Evolutionary conservation across 1,139 yeast genomes (phyloP), one percentile per base, ranked within the genome.

Genomic region (Nakaseomyces sp.): DNA sequence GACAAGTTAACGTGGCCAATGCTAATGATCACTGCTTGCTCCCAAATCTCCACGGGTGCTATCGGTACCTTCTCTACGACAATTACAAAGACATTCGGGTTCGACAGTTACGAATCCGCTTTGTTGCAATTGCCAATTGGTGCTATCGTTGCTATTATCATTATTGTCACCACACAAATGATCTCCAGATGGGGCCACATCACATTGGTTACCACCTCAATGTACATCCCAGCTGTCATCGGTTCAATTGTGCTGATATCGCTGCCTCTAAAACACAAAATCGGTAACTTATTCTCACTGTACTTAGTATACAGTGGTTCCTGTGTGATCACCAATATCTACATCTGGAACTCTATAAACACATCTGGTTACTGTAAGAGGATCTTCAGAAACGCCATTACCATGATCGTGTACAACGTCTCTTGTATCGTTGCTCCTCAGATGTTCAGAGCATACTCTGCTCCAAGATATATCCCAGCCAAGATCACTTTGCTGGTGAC

Each of bases 381-480:
- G 58, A 64, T 76, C 40, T 74, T 79, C 5, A 73, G 76, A 24
- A 79, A 75, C 58, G 83, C 83, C 1, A 56, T 77, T 25, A 71
- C 73, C 32, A 71, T 81, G 61, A 67, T 81, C 45, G 82, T 79
- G 1, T 81, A 77, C 55, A 77, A 84, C 53, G 73, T 74, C 22
- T 87, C 91, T 22, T 82, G 82, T 50, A 66, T 82, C 41, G 68
- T 79, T 41, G 89, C 89, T 0, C 88, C 91, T 2, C 87, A 80
- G 58, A 72, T 81, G 38, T 81, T 81, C 57, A 67, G 74, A 49
- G 65, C 66, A 0, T 51, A 52, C 5, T 76, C 78, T 53, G 76
- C 77, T 1, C 87, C 87, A 12, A 55, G 58, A 36, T 77, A 76
- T 51, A 60, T 59, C 12, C 70, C 73, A 3, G 80, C 77, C 10